phyloP scores from a whole-genome alignment of 129 eudicot genomes.

The Chrysanthemum makinoi region DNA sequence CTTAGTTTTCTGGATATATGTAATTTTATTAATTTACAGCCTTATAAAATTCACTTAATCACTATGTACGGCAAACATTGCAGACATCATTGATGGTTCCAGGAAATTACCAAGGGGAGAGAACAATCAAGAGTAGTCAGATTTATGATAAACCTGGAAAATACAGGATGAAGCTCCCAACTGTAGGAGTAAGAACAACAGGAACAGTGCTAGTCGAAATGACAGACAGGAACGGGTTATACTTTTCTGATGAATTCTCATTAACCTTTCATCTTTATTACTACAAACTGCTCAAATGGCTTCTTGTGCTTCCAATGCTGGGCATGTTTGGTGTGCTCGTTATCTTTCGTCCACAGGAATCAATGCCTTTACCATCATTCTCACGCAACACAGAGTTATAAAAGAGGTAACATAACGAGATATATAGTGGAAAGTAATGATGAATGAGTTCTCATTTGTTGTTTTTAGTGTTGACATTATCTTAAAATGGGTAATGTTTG shows the following conservation, averaged over 20 bases:
- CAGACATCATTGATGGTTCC: slow-evolving; percentile 90
- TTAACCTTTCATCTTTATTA: slow-evolving; percentile 92
- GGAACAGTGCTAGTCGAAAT: slow-evolving; percentile 95
- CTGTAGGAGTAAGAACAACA: slow-evolving; percentile 81
- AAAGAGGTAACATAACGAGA: slow-evolving; percentile 4
- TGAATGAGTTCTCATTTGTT: slow-evolving; percentile 12
- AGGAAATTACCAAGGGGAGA: slow-evolving; percentile 94
- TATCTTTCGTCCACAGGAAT: slow-evolving; percentile 84
- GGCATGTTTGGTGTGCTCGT: slow-evolving; percentile 94
- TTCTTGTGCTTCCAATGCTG: slow-evolving; percentile 93
- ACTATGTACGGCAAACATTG: slow-evolving; percentile 15
- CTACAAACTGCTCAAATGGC: slow-evolving; percentile 92
- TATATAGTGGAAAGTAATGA: slow-evolving; percentile 9
- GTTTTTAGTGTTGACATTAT: slow-evolving; percentile 19
- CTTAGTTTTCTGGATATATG: not conserved
- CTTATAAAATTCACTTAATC: not conserved
- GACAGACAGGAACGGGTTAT: slow-evolving; percentile 79
- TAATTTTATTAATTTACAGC: not conserved
- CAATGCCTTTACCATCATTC: slow-evolving; percentile 92
- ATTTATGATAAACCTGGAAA: slow-evolving; percentile 65
- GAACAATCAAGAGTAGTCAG: slow-evolving; percentile 68
- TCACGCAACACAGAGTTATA: slow-evolving; percentile 82
- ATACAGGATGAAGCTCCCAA: slow-evolving; percentile 79
- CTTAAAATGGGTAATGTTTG: slow-evolving; percentile 17
- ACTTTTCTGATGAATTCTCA: slow-evolving; percentile 88